Evolutionary conservation across 139 green algal species (phyloP).

Genomic region (Chlorella sp.): DNA sequence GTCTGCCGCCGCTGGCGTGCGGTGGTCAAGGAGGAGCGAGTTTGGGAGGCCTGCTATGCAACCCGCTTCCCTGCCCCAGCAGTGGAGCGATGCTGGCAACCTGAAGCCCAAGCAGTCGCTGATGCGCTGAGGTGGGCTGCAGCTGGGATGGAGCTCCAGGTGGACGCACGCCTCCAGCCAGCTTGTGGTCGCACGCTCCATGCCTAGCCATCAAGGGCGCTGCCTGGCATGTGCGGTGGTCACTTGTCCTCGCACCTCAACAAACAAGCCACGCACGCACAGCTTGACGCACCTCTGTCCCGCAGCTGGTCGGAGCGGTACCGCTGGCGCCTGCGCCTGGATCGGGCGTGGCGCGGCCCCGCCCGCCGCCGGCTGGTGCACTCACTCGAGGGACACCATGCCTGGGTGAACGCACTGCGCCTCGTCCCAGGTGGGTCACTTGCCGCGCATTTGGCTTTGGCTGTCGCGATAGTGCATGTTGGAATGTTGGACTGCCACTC

Average conservation of each 20-base stretch:
- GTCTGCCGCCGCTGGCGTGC: background rate
- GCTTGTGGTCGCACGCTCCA: no score
- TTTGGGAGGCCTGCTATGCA: background rate
- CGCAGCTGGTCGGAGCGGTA: conserved; percentile 9
- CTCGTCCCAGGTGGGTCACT: background rate
- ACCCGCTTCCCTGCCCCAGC: background rate
- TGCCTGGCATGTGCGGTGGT: no score
- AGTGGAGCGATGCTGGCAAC: background rate
- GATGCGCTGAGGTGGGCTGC: background rate
- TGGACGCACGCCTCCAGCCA: no score
- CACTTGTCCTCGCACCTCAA: background rate
- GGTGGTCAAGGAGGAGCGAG: background rate
- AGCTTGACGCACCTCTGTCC: background rate
- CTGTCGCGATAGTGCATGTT: no score
- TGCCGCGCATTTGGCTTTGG: no score
- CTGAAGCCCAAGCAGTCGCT: background rate
- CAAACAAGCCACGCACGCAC: background rate
- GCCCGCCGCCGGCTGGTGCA: background rate
- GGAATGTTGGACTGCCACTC: no score
- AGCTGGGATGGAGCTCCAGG: background rate
- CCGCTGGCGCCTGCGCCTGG: conserved; percentile 6
- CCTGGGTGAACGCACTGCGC: conserved; percentile 14
- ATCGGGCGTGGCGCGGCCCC: background rate
- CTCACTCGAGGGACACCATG: background rate
- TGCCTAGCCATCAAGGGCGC: no score